Evolutionary conservation across 148 eudicot genomes (phyloP), one percentile per base, ranked within the genome.

Genomic region (Spergularia bocconei): DNA sequence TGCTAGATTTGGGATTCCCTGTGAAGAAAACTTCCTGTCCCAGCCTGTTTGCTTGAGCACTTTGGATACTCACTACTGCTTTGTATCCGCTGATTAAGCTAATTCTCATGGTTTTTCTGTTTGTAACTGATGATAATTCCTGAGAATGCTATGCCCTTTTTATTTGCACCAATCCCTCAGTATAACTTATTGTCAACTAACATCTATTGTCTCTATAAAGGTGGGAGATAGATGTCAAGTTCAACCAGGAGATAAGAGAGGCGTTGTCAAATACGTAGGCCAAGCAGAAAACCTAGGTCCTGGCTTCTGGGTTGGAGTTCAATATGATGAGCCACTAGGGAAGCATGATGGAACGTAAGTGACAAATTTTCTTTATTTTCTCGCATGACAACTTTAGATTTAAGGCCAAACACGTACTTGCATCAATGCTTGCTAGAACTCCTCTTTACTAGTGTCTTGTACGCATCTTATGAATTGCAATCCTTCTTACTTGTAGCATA

Each of bases 181-280:
- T 16, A 48, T 20, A 48, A 50, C 15, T 13, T 69, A 29, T 53
- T 25, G 15, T 38, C 63, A 48, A 56, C 68, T 53, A 68, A 15
- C 33, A 47, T 7, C 62, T 14, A 9, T 67, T 73, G 38, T 52
- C 78, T 64, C 25, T 16, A 61, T 67, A 65, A 78, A 94, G 97
- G 90, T 90, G 44, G 98, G 98, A 78, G 97, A 95, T 75, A 95
- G 98, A 85, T 95, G 98, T 78, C 90, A 95, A 88, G 92, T 92
- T 82, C 86, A 90, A 87, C 91, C 93, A 17, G 98, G 98, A 72
- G 98, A 92, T 55, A 94, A 95, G 81, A 85, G 96, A 80, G 98
- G 98, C 11, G 79, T 88, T 70, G 82, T 94, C 76, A 94, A 91
- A 83, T 94, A 85, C 86, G 97, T 94, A 51, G 98, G 97, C 55